These are phyloP conservation scores for Hyaloscypha finlandica DNA, from an alignment of 495 filamentous ascomycete species.

Conservation along the genomic window DNA sequence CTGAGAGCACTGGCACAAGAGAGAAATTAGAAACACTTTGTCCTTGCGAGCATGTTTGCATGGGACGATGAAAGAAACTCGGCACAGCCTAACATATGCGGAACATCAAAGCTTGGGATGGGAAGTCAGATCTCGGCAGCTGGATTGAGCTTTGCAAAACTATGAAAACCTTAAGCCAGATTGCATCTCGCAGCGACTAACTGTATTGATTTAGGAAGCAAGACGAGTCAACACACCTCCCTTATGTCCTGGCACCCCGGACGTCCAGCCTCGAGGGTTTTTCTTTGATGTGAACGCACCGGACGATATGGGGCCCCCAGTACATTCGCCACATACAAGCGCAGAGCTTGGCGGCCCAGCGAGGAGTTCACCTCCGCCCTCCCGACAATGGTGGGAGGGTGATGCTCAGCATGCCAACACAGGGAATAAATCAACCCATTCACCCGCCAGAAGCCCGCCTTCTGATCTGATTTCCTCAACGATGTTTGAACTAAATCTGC, in stretches of 20 bases:
- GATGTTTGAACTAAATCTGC: conserved; percentile 54
- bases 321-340: background rate
- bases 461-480: background rate
- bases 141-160: no score
- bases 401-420: conserved; percentile 2
- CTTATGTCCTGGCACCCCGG: conserved; percentile 35
- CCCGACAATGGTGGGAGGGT: conserved; percentile 20
- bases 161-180: no score
- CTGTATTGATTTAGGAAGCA: conserved; percentile 41
- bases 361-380: background rate
- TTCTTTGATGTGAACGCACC: conserved; percentile 48
- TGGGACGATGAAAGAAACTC: no score
- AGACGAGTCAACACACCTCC: conserved; percentile 50
- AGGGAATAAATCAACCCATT: conserved; percentile 13
- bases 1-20: no score
- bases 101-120: background rate
- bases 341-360: background rate
- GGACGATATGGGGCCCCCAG: background rate
- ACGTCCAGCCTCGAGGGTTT: conserved; percentile 42
- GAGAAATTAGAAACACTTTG: no score
- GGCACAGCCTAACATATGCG: no score
- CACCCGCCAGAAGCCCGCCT: background rate
- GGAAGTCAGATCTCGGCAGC: no score
- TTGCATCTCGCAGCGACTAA: background rate
- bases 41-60: no score